Conservation (phyloP, 345 rosid genomes). For the Populus euphratica region DNA sequence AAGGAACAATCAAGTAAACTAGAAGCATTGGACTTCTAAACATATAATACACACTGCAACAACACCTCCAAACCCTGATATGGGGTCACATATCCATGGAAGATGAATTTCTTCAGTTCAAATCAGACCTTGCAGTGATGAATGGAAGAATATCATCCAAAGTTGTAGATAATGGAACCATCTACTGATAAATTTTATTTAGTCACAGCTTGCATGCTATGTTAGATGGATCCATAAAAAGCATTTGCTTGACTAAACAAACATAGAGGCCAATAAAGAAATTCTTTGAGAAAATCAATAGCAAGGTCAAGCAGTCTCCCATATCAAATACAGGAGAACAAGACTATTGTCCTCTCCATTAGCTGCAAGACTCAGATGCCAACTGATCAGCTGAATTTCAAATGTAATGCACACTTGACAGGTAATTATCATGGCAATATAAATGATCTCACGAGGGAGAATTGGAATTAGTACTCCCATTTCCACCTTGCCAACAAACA, state of each 20-base stretch:
- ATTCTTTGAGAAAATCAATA: conserved; percentile 2
- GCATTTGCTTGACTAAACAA: background rate
- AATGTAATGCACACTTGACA: background rate
- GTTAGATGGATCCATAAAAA: background rate
- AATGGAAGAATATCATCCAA: background rate
- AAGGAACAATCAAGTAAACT: background rate
- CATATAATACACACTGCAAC: background rate
- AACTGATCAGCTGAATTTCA: background rate
- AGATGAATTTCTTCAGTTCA: background rate
- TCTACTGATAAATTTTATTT: background rate
- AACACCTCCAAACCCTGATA: background rate
- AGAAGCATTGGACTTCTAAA: background rate
- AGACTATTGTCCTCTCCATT: background rate
- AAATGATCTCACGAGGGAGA: background rate
- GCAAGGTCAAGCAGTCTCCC: background rate
- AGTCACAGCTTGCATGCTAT: background rate
- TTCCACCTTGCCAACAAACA: background rate
- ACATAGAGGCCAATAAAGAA: too few relatives aligned
- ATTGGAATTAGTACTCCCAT: background rate
- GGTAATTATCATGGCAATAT: background rate
- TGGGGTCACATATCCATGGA: background rate
- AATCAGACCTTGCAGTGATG: background rate
- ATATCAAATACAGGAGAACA: background rate
- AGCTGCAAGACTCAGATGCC: background rate
- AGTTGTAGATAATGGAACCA: background rate